phyloP scores from a whole-genome alignment of 2,329 filamentous ascomycete genomes.

The Tolypocladium tropicale region DNA sequence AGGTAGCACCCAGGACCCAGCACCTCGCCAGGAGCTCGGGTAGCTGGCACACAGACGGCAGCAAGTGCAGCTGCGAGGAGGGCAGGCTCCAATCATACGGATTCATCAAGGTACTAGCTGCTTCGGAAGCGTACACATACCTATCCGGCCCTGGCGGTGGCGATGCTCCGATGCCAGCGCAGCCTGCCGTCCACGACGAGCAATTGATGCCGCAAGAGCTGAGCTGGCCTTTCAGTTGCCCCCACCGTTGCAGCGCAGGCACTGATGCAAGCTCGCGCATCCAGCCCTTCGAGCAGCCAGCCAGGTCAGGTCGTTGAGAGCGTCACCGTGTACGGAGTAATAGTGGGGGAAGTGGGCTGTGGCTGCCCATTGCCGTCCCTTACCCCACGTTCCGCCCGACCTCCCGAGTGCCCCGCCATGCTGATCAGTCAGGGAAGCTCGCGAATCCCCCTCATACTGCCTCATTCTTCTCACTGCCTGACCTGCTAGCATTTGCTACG shows the following conservation, averaged over 20 bases:
- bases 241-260: background rate
- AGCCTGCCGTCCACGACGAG: background rate
- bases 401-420: background rate
- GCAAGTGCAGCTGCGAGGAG: no score
- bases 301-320: no score
- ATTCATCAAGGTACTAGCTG: background rate
- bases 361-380: background rate
- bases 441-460: background rate
- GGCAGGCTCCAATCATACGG: background rate
- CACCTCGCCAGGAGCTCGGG: background rate
- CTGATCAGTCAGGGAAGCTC: background rate
- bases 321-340: background rate
- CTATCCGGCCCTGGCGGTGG: background rate
- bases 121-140: background rate
- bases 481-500: background rate
- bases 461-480: background rate
- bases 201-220: background rate
- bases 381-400: background rate
- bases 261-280: background rate
- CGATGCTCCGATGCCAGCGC: background rate
- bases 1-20: no score
- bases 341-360: background rate
- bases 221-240: background rate
- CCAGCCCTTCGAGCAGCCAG: no score
- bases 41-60: background rate